Evolutionary conservation across 1,139 yeast genomes (phyloP).

Genomic region (Yamadazyma aaseri): DNA sequence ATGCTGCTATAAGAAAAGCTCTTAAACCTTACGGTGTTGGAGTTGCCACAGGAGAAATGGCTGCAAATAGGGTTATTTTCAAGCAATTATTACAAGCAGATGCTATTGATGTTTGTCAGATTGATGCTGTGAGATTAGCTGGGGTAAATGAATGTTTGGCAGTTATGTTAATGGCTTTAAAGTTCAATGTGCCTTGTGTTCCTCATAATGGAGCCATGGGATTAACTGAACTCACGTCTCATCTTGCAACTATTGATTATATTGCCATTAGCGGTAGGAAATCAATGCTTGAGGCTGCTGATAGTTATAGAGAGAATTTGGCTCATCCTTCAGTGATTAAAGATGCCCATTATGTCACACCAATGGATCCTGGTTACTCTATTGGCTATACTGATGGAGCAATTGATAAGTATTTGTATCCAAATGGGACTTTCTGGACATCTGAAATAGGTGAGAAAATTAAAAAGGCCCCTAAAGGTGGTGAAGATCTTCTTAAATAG

Average conservation of each 20-base stretch:
- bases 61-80: slow-evolving; percentile 38
- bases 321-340: slow-evolving; percentile 29
- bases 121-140: slow-evolving; percentile 38
- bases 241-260: slow-evolving; percentile 37
- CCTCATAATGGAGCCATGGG: slow-evolving; percentile 44
- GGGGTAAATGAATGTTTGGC: slow-evolving; percentile 39
- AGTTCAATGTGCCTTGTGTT: slow-evolving; percentile 33
- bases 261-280: slow-evolving; percentile 27
- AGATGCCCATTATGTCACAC: slow-evolving; percentile 34
- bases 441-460: slow-evolving; percentile 19
- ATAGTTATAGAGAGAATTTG: slow-evolving; percentile 17
- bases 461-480: slow-evolving; percentile 17
- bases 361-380: slow-evolving; percentile 34
- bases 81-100: slow-evolving; percentile 33
- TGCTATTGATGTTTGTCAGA: slow-evolving; percentile 35
- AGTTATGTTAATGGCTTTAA: slow-evolving; percentile 35
- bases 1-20: slow-evolving; percentile 32
- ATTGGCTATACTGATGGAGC: slow-evolving; percentile 31
- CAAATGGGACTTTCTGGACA: slow-evolving; percentile 34
- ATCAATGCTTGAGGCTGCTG: slow-evolving; percentile 20
- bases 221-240: slow-evolving; percentile 38
- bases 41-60: slow-evolving; percentile 43
- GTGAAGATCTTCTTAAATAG: slow-evolving; percentile 15
- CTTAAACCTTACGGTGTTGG: slow-evolving; percentile 32
- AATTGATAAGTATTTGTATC: slow-evolving; percentile 27